Conservation (phyloP, 306 rosid species). For the Glycine tomentella region DNA sequence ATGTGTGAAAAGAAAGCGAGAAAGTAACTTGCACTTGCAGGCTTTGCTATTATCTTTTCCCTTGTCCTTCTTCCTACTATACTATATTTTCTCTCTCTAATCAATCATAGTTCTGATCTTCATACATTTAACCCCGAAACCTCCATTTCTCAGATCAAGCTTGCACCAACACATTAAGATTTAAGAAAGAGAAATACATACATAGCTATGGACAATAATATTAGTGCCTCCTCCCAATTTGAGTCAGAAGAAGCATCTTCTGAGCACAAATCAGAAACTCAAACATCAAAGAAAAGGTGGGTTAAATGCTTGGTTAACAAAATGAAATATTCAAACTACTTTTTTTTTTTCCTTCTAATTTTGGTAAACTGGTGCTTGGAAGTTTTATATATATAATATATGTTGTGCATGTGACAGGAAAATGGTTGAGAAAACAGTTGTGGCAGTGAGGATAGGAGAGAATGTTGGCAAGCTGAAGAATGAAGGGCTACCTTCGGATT, state of each 20-base stretch:
- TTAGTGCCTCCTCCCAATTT: slow-evolving; percentile 46
- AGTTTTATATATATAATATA: not conserved
- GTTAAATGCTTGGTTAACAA: slow-evolving; percentile 9
- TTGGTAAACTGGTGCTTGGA: slow-evolving; percentile 25
- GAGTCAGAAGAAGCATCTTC: slow-evolving; percentile 52
- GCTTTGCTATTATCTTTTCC: slow-evolving; percentile 50
- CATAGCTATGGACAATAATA: slow-evolving; percentile 52
- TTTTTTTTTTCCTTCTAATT: not conserved
- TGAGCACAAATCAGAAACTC: slow-evolving; percentile 56
- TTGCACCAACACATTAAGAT: slow-evolving; percentile 35
- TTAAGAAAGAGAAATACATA: too few species aligned
- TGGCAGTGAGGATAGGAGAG: slow-evolving; percentile 71
- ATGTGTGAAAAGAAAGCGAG: slow-evolving; percentile 56
- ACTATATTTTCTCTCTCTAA: slow-evolving; percentile 54
- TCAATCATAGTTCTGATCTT: slow-evolving; percentile 49
- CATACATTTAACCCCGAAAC: slow-evolving; percentile 43
- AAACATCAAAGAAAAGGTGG: slow-evolving; percentile 67
- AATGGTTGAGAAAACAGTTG: slow-evolving; percentile 74
- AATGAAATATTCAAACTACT: not conserved
- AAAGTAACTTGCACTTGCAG: slow-evolving; percentile 62
- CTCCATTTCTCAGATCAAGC: slow-evolving; percentile 17
- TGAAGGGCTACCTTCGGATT: slow-evolving; percentile 91
- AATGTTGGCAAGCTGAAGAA: slow-evolving; percentile 82
- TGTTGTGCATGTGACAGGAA: slow-evolving; percentile 60
- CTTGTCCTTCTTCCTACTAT: slow-evolving; percentile 29